Percentiles rank a stretch among this genome's conserved stretches.
These are phyloP conservation scores for Ogataea allantospora DNA, from an alignment of 805 yeast species.

Conservation along the genomic window DNA sequence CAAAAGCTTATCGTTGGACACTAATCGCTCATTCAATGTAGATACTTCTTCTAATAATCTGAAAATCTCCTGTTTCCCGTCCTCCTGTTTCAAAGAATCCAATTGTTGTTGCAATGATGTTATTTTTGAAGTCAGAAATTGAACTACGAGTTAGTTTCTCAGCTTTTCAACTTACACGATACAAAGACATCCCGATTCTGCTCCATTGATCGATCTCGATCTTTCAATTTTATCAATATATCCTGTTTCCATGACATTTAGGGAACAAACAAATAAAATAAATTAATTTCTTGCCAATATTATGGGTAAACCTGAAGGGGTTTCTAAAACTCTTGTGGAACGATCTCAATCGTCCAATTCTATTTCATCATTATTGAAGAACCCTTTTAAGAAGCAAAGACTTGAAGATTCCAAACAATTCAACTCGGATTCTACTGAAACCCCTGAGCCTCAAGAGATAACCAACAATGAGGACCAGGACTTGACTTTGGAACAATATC, in stretches of 20 bases:
- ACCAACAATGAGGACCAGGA: slow-evolving; percentile 12
- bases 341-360: slow-evolving; percentile 24
- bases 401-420: slow-evolving; percentile 5
- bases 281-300: slow-evolving; percentile 1
- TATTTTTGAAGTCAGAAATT: slow-evolving; percentile 13
- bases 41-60: slow-evolving; percentile 12
- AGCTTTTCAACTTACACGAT: slow-evolving; percentile 23
- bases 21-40: slow-evolving; percentile 9
- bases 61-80: slow-evolving; percentile 16
- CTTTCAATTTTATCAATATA: slow-evolving; percentile 15
- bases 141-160: slow-evolving; percentile 16
- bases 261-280: background rate
- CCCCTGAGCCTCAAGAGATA: slow-evolving; percentile 3
- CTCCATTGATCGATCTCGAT: slow-evolving; percentile 20
- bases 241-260: slow-evolving; percentile 23
- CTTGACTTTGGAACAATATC: slow-evolving; percentile 27
- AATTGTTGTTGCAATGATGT: slow-evolving; percentile 15
- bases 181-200: slow-evolving; percentile 14
- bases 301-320: slow-evolving; percentile 7
- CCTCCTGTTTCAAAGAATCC: slow-evolving; percentile 16
- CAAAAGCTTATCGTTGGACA: slow-evolving; percentile 2
- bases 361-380: slow-evolving; percentile 21
- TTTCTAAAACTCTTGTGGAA: slow-evolving; percentile 8
- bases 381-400: slow-evolving; percentile 17
- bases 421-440: background rate